phyloP scores from a whole-genome alignment of 2,329 filamentous ascomycete species.

The Colletotrichum cereale region DNA sequence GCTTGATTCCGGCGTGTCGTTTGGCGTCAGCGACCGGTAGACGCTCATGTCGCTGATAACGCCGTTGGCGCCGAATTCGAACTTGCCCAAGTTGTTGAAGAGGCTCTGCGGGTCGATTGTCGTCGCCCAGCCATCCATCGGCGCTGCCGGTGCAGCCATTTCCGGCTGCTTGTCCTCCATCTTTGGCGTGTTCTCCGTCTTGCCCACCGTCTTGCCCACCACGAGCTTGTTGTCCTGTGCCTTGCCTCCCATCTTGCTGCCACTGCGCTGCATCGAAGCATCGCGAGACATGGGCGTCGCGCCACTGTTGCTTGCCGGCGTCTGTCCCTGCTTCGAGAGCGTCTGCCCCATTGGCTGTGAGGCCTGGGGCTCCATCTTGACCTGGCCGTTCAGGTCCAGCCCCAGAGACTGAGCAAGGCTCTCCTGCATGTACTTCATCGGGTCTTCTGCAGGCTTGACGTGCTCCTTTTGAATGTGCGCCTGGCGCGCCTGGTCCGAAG shows the following conservation, averaged over 20 bases:
- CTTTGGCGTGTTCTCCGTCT: conserved; percentile 45
- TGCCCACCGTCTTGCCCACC: conserved; percentile 46
- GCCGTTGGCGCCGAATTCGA: conserved; percentile 58
- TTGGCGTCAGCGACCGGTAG: conserved; percentile 69
- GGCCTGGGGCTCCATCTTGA: conserved; percentile 51
- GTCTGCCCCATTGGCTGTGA: conserved; percentile 56
- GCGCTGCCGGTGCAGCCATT: conserved; percentile 42
- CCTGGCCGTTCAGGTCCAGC: conserved; percentile 63
- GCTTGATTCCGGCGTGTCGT: conserved; percentile 74
- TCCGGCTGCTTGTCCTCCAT: conserved; percentile 48
- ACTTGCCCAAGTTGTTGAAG: conserved; percentile 54
- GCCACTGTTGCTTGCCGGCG: conserved; percentile 55
- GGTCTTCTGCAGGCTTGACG: conserved; percentile 66
- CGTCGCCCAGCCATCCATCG: conserved; percentile 52
- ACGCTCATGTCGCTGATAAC: conserved; percentile 66
- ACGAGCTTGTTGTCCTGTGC: conserved; percentile 50
- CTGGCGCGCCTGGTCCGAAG: conserved; percentile 66
- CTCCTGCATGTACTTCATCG: conserved; percentile 65
- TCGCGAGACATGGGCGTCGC: conserved; percentile 65
- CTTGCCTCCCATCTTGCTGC: conserved; percentile 59
- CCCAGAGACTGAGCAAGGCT: conserved; percentile 63
- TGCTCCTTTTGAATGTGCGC: conserved; percentile 71
- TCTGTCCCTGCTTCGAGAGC: conserved; percentile 62
- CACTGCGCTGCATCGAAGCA: conserved; percentile 64
- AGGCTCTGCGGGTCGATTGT: conserved; percentile 58